Conservation (phyloP, 805 yeast genomes). For the Candida lessepsii region DNA sequence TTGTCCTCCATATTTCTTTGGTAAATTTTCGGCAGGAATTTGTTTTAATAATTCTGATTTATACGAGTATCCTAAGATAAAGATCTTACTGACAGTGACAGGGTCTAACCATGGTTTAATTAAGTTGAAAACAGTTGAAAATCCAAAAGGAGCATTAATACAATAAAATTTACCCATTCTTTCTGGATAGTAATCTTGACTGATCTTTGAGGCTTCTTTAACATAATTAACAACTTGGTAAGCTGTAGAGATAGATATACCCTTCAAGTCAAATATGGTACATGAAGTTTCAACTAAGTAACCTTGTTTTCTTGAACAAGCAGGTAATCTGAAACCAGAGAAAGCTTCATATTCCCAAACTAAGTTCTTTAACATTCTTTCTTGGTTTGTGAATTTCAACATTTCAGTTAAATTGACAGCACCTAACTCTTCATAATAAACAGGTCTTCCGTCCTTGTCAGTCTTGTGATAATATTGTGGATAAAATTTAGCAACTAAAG, state of each 20-base stretch:
- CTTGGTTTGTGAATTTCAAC: constrained; percentile 91
- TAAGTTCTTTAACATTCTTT: constrained; percentile 90
- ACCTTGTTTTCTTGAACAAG: constrained; percentile 82
- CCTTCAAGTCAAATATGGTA: constrained; percentile 91
- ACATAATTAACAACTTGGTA: constrained; percentile 83
- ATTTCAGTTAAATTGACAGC: constrained; percentile 83
- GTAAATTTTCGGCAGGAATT: constrained; percentile 89
- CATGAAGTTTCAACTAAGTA: constrained; percentile 89
- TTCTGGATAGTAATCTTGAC: constrained; percentile 97
- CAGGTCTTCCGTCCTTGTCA: constrained; percentile 95
- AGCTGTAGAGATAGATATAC: constrained; percentile 81
- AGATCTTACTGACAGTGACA: constrained; percentile 92
- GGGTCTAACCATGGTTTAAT: constrained; percentile 96
- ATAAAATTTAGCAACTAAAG: constrained; percentile 79
- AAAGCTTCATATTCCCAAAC: constrained; percentile 98
- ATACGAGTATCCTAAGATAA: constrained; percentile 77
- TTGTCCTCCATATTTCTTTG: constrained; percentile 83
- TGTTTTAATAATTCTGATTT: constrained; percentile 81
- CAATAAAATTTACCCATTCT: constrained; percentile 97
- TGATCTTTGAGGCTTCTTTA: constrained; percentile 87
- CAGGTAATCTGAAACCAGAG: constrained; percentile 80
- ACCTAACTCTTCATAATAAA: constrained; percentile 91
- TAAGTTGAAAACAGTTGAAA: constrained; percentile 85
- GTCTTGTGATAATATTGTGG: constrained; percentile 98
- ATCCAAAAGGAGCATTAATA: constrained; percentile 96